Evolutionary conservation across 768 basidiomycete species (phyloP), one percentile per base, ranked within the genome.

Genomic region (Lactarius sanguifluus): DNA sequence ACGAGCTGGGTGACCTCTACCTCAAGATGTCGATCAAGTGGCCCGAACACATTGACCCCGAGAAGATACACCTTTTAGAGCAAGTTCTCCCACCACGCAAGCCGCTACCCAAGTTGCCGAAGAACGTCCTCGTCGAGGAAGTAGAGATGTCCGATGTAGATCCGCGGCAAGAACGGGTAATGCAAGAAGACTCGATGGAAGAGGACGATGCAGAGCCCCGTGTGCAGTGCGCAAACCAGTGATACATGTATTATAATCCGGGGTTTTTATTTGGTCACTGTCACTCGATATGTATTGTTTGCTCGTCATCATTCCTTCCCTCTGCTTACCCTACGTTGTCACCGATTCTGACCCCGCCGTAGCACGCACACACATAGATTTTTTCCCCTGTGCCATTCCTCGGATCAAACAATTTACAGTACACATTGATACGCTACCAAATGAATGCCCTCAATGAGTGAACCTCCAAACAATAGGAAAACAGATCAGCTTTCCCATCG

Each of bases 161-260:
- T 75, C 84, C 87, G 68, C 83, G 88, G 71, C 81, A 85, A 77
- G 77, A 76, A 78, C 82, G 76, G 77, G 75, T 67, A 77, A 77
- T 81, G 36, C 79, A 84, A 71, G 80, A 80, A 34, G 94, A 97
- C 64, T 80, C 84, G 16, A 97, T 97, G 95, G 96, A 98, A 71
- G 94, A 96, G 77, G 96, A 96, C 63, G 91, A 92, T 1, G 80
- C 78, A n/a, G 88, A 92, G 76, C 94, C 94, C 30, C 89, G 94
- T 45, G 96, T 98, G 57, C 96, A 97, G 82, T 98, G 96, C 77
- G 94, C 95, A 45, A 90, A 94, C 78, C 93, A 94, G 82, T 94
- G 77, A 80, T 45, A 40, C 57, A 41, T 60, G 55, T 57, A 59
- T 67, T 59, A 47, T 59, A 20, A 40, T 62, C n/a, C 36, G 65